phyloP scores from a whole-genome alignment of 1,284 basidiomycete species.

The Microbotryum intermedium region DNA sequence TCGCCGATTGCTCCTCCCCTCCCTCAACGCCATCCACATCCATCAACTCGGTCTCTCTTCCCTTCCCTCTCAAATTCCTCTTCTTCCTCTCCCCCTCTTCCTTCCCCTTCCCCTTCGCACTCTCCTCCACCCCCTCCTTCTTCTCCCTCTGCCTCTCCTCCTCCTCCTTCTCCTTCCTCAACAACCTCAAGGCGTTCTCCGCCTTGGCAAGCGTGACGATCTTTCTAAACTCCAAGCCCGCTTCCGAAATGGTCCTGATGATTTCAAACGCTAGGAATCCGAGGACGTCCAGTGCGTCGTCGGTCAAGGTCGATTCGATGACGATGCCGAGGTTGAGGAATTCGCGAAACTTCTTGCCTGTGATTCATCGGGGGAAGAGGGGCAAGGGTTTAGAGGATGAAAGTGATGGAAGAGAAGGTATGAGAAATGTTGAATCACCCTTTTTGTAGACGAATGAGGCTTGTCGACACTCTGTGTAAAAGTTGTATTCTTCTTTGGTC shows the following conservation, averaged over 20 bases:
- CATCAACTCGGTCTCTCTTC: not conserved
- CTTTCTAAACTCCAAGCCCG: constrained; percentile 71
- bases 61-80: not conserved
- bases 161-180: constrained; percentile 44
- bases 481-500: constrained; percentile 94
- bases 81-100: not conserved
- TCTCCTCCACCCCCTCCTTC: not conserved
- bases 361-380: not conserved
- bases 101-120: not conserved
- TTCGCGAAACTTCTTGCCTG: constrained; percentile 89
- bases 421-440: constrained; percentile 47
- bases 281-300: constrained; percentile 93
- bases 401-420: not conserved
- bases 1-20: not conserved
- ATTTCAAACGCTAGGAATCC: constrained; percentile 96
- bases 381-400: not conserved
- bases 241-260: constrained; percentile 82
- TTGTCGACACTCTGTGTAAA: constrained; percentile 94
- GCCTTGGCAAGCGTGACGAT: constrained; percentile 41
- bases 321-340: constrained; percentile 85
- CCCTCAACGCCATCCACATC: not conserved
- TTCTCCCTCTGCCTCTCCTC: constrained; percentile 45
- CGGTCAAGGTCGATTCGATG: constrained; percentile 63
- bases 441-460: constrained; percentile 96
- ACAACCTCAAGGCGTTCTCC: not conserved